Percentiles rank a stretch among this genome's conserved stretches.
Evolutionary conservation across 208 protist genomes (phyloP).

Genomic region (Acanthamoeba healyi): DNA sequence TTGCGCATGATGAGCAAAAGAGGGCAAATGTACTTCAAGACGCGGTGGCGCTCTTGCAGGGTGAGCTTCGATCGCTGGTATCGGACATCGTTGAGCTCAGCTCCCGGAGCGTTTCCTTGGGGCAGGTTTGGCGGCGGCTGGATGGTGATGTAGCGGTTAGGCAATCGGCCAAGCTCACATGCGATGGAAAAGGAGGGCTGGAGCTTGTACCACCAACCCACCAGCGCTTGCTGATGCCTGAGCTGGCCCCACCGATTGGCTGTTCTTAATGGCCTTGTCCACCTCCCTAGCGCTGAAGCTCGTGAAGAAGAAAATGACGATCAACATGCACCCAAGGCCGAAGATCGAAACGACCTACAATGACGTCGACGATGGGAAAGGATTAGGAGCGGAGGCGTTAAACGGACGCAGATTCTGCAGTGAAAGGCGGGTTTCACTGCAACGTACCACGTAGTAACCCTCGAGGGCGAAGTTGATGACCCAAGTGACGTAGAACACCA

Average conservation of each 20-base stretch:
- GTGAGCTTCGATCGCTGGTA: conserved; percentile 21
- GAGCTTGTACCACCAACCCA: neutral
- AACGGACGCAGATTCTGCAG: neutral
- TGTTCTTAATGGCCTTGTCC: neutral
- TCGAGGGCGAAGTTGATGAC: conserved; percentile 27
- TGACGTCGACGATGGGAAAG: neutral
- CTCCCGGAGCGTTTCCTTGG: neutral
- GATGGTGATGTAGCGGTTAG: neutral
- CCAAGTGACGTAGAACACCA: conserved; percentile 24
- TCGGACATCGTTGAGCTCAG: conserved; percentile 17
- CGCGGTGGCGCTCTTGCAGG: conserved; percentile 2
- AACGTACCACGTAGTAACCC: conserved; percentile 16
- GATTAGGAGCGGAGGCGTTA: neutral
- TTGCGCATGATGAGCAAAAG: neutral
- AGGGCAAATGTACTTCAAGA: neutral
- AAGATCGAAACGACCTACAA: conserved; percentile 1
- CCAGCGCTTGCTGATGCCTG: neutral
- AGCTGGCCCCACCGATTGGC: neutral
- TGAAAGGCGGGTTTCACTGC: neutral
- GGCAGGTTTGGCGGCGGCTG: neutral
- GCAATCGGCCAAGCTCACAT: neutral
- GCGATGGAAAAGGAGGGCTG: neutral
- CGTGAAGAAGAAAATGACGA: conserved; percentile 22
- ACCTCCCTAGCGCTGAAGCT: neutral
- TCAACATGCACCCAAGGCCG: conserved; percentile 1